Evolutionary conservation across 805 yeast genomes (phyloP), one percentile per base, ranked within the genome.

Genomic region (Candida dendrica): DNA sequence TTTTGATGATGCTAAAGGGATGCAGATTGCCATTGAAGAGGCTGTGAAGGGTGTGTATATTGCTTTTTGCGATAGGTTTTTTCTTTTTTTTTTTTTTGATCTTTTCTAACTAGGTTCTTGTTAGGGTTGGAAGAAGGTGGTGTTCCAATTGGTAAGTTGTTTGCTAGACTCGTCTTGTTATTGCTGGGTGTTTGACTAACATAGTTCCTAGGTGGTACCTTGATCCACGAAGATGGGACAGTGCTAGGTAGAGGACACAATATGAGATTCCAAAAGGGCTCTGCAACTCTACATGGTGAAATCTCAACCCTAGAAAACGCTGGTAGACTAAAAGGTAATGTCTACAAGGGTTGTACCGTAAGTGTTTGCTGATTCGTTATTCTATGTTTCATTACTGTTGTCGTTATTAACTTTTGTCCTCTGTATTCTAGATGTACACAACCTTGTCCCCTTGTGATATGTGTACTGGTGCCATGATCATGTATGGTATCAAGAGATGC

Each of bases 381-480:
- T 24, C 7, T 24, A 24, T 8, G 10, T 8, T 8, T 10, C 7
- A 10, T 24, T 24, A 24, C 7, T 24, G 27, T 24, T n/a, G n/a
- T 10, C 27, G 27, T 24, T 24, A 24, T 24, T 24, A 24, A 24
- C 27, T n/a, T n/a, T n/a, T n/a, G n/a, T n/a, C n/a, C n/a, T n/a
- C 27, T 10, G 10, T 24, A 8, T 27, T 27, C 10, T 27, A 27
- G 59, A 75, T 88, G 75, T 91, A 89, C 65, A 89, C 97, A 26
- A 85, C 96, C 0, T 68, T 91, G 50, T 85, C 95, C 7, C 97
- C 98, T 3, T 91, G 98, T 61, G 74, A 81, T 51, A 91, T 91
- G 97, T 91, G 98, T 61, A 77, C 93, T 4, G 98, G 98, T 17
- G 95, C 97, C 6, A 84, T 91, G 48, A 56, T 91, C 40, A 69